A percentile compares a stretch with the other conserved stretches of the same genome.
Conservation (phyloP, 2,329 filamentous ascomycete species). For the Coniochaeta hoffmannii region DNA sequence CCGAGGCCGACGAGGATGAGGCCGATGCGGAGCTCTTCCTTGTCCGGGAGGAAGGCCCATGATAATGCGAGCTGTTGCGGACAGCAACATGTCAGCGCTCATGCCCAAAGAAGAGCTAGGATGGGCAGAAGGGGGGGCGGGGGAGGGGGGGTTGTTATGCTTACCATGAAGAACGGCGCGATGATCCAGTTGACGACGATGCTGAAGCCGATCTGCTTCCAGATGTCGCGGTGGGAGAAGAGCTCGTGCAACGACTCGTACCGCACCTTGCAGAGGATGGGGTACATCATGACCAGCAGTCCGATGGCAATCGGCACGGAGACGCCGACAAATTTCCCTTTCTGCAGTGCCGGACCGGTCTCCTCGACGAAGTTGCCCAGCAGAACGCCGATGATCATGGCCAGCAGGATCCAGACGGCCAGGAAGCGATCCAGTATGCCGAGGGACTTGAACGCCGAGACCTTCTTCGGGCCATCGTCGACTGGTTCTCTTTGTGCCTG, state of each 20-base stretch:
- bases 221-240: no score
- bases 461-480: no score
- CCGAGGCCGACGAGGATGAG: constrained; percentile 78
- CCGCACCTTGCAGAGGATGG: constrained; percentile 79
- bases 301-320: constrained; percentile 52
- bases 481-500: no score
- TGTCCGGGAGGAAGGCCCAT: constrained; percentile 60
- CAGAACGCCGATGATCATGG: constrained; percentile 69
- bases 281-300: constrained; percentile 89
- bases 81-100: no score
- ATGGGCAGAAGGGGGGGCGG: no score
- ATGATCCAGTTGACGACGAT: constrained; percentile 76
- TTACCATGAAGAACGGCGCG: constrained; percentile 74
- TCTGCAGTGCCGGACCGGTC: constrained; percentile 55
- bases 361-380: constrained; percentile 67
- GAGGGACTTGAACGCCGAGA: constrained; percentile 47
- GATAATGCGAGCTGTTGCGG: constrained; percentile 52
- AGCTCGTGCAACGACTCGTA: constrained; percentile 71
- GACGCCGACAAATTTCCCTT: constrained; percentile 57
- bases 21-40: constrained; percentile 51
- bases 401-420: constrained; percentile 68
- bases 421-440: constrained; percentile 57
- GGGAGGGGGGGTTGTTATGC: constrained; percentile 9
- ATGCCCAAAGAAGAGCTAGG: no score
- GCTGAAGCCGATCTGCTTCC: constrained; percentile 74